Evolutionary conservation across 352 stramenopile genomes (phyloP), one percentile per base, ranked within the genome.

Genomic region (Globisporangium iwayamae): DNA sequence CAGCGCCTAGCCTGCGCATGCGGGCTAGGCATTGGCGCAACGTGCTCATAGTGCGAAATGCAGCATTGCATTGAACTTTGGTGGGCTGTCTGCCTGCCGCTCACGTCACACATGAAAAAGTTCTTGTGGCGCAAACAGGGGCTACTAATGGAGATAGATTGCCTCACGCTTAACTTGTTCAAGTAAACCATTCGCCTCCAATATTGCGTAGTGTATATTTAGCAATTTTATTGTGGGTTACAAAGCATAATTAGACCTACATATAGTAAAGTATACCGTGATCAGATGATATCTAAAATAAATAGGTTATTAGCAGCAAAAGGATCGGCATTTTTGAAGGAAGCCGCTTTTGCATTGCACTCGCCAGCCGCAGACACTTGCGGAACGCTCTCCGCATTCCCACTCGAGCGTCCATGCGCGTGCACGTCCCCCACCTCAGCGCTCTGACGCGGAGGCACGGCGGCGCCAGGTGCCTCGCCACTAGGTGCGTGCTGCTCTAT

Each of bases 91-190:
- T 18, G 28, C n/a, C 20, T 36, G 32, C 22, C 20, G 25, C 22
- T 56, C 50, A 56, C 51, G 51, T 56, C 51, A 43, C 51, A 25
- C 41, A 56, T 4, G 25, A 20, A 41, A 39, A 56, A 41, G 16
- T 57, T 57, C 52, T 57, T 57, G 52, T 57, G 52, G 52, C 52
- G 52, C 52, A 57, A 57, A 57, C 52, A 57, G 25, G 10, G 52
- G 52, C 52, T 57, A 32, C 32, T 45, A 57, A 46, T 57, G 18
- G 32, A 39, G 51, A 11, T 25, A 6, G 13, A 25, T 53, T 53
- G 25, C 14, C 22, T 54, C 22, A 34, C 30, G 14, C 16, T 28
- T 18, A 53, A 14, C 6, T 20, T 56, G 28, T 56, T 43, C 32
- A 25, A 16, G 46, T 32, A 52, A 52, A 52, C n/a, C 4, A 16